Base-by-base conservation (phyloP, 768 basidiomycete species). In the Lactarius deliciosus region DNA sequence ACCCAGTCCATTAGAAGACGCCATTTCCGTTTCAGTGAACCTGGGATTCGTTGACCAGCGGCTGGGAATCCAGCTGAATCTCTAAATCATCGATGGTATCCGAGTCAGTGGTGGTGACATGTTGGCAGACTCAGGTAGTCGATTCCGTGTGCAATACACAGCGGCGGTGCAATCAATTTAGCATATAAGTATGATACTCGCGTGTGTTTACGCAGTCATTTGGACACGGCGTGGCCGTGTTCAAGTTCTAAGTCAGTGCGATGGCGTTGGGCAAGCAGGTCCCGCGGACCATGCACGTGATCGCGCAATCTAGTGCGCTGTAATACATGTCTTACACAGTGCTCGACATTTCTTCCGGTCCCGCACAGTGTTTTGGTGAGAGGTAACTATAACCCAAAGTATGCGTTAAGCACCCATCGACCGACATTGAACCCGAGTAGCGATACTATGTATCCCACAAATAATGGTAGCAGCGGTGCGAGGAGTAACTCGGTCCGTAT, bases 341-440 rank as follows among this genome's bases (percentile, higher is more conserved):
- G 13, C 50, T 16, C 22, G 11, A 25, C 22, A 53, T 25, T 25
- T 16, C 50, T 53, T 53, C 50, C 50, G 6, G 50, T 53, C 30
- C 28, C 2, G 22, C 59, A 10, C 30, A 18, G 10, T 32, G n/a
- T 9, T 47, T 58, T 34, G 25, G 40, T 41, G 36, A 56, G 18
- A 18, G 45, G 60, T 13, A 28, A 50, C 62, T 53, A 70, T 60
- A 61, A 56, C 41, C 87, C 86, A 76, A 97, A 96, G 78, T 98
- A 95, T 61, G 83, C 81, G 58, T 79, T 79, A 13, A 98, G 82
- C n/a, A 89, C 90, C 79, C 89, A 82, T 74, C 88, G 86, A 25
- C 94, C 89, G 66, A 96, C 83, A 74, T 97, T 97, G 81, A 96
- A 94, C 8, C 96, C 96, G 38, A 97, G 79, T 62, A 98, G 78